Conservation (phyloP, 805 yeast genomes). For the Isabelozyma gotoi region DNA sequence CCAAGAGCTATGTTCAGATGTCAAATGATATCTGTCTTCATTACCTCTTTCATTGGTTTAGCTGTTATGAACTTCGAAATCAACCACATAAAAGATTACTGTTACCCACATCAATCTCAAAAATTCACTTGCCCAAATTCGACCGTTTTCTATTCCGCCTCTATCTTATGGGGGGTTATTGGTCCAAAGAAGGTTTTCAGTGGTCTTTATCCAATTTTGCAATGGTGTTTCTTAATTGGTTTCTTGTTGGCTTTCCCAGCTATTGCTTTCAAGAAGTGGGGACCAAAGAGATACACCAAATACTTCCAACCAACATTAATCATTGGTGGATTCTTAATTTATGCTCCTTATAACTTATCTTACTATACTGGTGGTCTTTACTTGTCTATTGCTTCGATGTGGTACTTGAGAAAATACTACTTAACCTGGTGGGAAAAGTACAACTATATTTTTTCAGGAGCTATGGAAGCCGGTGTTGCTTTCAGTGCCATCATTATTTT, state of each 20-base stretch:
- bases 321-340: constrained; percentile 30
- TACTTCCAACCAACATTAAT: constrained; percentile 34
- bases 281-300: constrained; percentile 16
- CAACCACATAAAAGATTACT: constrained; percentile 32
- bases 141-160: constrained; percentile 47
- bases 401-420: constrained; percentile 25
- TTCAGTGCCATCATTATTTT: constrained; percentile 33
- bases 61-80: constrained; percentile 29
- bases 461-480: constrained; percentile 33
- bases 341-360: constrained; percentile 33
- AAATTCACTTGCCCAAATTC: constrained; percentile 41
- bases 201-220: constrained; percentile 32
- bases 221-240: constrained; percentile 36
- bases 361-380: constrained; percentile 31
- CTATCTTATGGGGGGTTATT: constrained; percentile 65
- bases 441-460: constrained; percentile 30
- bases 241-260: constrained; percentile 22
- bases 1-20: constrained; percentile 55
- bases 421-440: constrained; percentile 36
- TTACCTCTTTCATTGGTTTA: constrained; percentile 22
- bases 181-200: constrained; percentile 44
- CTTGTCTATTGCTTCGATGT: constrained; percentile 25
- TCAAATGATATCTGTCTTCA: constrained; percentile 24
- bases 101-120: constrained; percentile 41
- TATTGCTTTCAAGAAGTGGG: constrained; percentile 12